These are phyloP conservation scores for Jamesozyma spencerorum DNA, from an alignment of 805 yeast species.

Conservation along the genomic window DNA sequence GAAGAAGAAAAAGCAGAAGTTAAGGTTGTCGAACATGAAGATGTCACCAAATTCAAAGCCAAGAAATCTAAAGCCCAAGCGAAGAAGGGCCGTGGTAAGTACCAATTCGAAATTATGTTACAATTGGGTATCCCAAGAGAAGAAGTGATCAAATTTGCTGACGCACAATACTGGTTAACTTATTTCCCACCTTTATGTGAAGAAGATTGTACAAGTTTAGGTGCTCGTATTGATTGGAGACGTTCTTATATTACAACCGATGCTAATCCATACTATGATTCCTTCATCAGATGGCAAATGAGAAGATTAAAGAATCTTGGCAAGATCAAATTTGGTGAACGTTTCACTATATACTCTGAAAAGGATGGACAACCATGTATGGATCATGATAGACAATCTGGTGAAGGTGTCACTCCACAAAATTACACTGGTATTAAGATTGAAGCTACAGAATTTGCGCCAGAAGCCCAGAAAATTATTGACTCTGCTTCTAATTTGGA, in stretches of 20 bases:
- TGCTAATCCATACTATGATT: conserved; percentile 87
- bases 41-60: conserved; percentile 84
- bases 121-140: conserved; percentile 82
- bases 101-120: conserved; percentile 92
- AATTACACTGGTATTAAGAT: conserved; percentile 94
- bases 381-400: conserved; percentile 96
- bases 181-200: conserved; percentile 88
- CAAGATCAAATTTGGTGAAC: conserved; percentile 94
- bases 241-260: conserved; percentile 93
- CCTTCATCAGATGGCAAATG: conserved; percentile 95
- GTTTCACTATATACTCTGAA: conserved; percentile 94
- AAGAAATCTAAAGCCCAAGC: conserved; percentile 91
- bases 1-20: conserved; percentile 24
- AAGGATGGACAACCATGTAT: conserved; percentile 99
- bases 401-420: conserved; percentile 96
- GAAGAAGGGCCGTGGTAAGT: conserved; percentile 88
- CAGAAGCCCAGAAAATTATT: conserved; percentile 33
- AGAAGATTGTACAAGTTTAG: conserved; percentile 68
- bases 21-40: conserved; percentile 45
- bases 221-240: conserved; percentile 97
- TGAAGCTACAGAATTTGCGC: conserved; percentile 49
- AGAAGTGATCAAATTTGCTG: conserved; percentile 82
- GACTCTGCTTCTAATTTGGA: conserved; percentile 31
- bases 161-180: conserved; percentile 81
- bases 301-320: conserved; percentile 74